Evolutionary conservation across 2,329 filamentous ascomycete genomes (phyloP), one percentile per base, ranked within the genome.

Genomic region (Tolypocladium paradoxum): DNA sequence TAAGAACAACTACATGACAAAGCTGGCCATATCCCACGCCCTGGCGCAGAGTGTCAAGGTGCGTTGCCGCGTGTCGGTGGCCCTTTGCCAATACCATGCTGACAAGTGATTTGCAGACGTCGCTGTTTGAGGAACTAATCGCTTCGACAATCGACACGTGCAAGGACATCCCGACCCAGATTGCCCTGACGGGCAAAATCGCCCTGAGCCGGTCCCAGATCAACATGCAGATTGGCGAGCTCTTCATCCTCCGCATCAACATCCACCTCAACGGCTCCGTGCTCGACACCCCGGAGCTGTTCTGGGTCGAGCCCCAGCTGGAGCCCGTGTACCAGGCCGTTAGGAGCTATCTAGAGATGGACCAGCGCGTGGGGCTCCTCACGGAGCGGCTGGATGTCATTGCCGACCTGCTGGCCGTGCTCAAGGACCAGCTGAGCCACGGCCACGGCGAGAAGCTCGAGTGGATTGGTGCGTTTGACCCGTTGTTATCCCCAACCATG

Each of bases 201-300:
- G 85, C 88, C 53, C 82, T 99, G 54, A 90, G 85, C 54, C 84
- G 92, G 45, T 83, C 84, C 55, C 84, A 97, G 68, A 96, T 99
- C 76, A 97, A 97, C 76, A 97, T 97, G 91, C 91, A 97, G 71
- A 96, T 99, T 56, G 93, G 93, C 67, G 91, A 99, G 73, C 82
- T 99, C 52, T 99, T 99, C 70, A 97, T 99, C 65, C 76, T 99
- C 34, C 84, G 93, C 55, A 97, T 99, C 73, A 96, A 93, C 69
- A 97, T 99, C 64, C 95, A 99, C 71, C 79, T 99, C 50, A 96
- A 97, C 69, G 93, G 93, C 35, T 95, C 89, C 33, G 91, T 99
- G 6, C 84, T 99, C 38, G 93, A 99, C 68, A 95, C 91, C 11
- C 93, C 93, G 0, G 93, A 99, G 72, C 79, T 99, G 43, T 97